These are phyloP conservation scores for Cochlearia excelsa DNA, from an alignment of 345 rosid genomes.

Conservation along the genomic window DNA sequence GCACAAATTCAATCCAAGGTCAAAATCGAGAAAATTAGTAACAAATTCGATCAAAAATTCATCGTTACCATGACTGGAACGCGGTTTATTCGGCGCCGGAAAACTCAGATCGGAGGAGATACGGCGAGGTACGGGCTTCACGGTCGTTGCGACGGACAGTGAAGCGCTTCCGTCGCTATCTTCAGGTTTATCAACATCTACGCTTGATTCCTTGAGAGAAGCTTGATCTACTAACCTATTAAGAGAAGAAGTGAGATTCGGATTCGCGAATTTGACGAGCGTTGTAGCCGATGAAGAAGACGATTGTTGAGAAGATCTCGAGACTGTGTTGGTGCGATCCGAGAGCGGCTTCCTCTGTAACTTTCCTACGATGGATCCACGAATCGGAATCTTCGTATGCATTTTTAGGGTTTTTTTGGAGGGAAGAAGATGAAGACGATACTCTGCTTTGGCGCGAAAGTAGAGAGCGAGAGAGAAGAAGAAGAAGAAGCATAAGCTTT, in stretches of 20 bases:
- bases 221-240: constrained; percentile 36
- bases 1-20: constrained; percentile 7
- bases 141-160: background rate
- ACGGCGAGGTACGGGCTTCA: constrained; percentile 20
- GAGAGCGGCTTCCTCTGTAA: constrained; percentile 31
- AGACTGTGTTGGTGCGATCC: constrained; percentile 36
- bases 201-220: constrained; percentile 19
- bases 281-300: constrained; percentile 23
- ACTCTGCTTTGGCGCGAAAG: too few species aligned
- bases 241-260: constrained; percentile 33
- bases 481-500: too few species aligned
- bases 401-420: background rate
- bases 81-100: constrained; percentile 18
- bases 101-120: constrained; percentile 24
- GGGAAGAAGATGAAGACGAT: too few species aligned
- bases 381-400: constrained; percentile 6
- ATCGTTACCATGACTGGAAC: constrained; percentile 21
- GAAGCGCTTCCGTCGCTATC: constrained; percentile 4
- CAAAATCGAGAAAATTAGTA: background rate
- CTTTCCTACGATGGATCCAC: constrained; percentile 6
- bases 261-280: constrained; percentile 32
- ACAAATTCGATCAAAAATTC: constrained; percentile 12
- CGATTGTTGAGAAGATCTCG: constrained; percentile 21
- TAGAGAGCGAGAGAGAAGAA: too few species aligned
- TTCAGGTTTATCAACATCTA: constrained; percentile 3